Evolutionary conservation across 345 rosid species (phyloP), one percentile per base, ranked within the genome.

Genomic region (Alliaria petiolata): DNA sequence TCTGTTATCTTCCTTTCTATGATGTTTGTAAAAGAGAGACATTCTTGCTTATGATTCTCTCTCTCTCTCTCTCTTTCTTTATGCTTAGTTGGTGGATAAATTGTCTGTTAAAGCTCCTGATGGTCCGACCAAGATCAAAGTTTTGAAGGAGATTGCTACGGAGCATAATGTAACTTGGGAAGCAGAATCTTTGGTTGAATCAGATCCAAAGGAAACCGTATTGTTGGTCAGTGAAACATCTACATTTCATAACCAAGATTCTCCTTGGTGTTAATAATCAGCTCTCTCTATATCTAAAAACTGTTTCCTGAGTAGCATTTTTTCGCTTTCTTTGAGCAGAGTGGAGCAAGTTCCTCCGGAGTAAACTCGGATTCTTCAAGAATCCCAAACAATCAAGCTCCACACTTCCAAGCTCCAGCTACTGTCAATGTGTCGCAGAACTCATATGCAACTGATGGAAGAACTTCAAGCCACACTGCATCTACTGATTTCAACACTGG

Each of bases 141-240:
- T 91, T 71, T 75, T 95, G 75, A 85, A 71, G 47, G 83, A 84
- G 72, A 95, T 91, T 72, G 98, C 96, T 20, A 80, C 78, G 72
- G 93, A 95, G 63, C 89, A 91, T 69, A 83, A 91, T 56, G 62
- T 95, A 63, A 81, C 80, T 30, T 95, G 99, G 98, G 87, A 91
- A 55, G 77, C 92, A 19, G 78, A 69, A 40, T 81, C 88, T 61
- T 80, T 86, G 69, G 93, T 70, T 65, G 87, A 83, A 70, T 71
- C 81, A 26, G 86, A 81, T 62, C 63, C 77, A 17, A 82, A 83
- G 74, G 83, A 80, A 56, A 78, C 76, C 16, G 86, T 76, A 43
- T 88, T 6, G 49, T 6, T 11, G 71, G 79, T 76, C 10, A 76
- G 79, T 76, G 20, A 7, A 54, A 54, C 52, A 35, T 58, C 13